These are phyloP conservation scores for Fusarium equiseti DNA, from an alignment of 2,329 filamentous ascomycete genomes.

Conservation along the genomic window DNA sequence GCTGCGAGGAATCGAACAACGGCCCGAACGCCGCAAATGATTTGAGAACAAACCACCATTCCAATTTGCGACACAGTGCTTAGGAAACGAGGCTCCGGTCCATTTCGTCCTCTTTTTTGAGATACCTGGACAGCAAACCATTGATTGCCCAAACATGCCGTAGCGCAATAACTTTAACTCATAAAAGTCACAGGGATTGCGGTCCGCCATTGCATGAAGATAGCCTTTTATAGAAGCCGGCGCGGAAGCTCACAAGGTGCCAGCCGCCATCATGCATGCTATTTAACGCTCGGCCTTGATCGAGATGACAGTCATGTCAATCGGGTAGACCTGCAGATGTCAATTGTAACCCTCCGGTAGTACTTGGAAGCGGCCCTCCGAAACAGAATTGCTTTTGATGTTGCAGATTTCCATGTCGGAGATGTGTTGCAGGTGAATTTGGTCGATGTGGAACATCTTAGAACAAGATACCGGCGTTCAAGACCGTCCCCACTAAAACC, in stretches of 20 bases:
- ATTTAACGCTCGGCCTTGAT: constrained; percentile 18
- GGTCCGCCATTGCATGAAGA: constrained; percentile 4
- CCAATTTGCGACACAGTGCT: constrained; percentile 19
- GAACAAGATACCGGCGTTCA: constrained; percentile 17
- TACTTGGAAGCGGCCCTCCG: not conserved
- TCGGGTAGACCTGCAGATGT: constrained; percentile 8
- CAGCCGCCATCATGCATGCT: constrained; percentile 30
- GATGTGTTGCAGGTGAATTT: constrained; percentile 15
- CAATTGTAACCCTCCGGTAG: not conserved
- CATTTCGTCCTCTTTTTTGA: constrained; percentile 1
- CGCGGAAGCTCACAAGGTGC: not conserved
- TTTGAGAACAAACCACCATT: constrained; percentile 17
- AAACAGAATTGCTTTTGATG: constrained; percentile 8
- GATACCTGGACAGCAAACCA: not conserved
- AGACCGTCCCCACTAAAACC: constrained; percentile 32
- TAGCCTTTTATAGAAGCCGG: not conserved
- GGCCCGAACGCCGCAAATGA: constrained; percentile 31
- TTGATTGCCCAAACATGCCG: not conserved
- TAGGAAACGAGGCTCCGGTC: not conserved
- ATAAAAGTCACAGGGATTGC: constrained; percentile 5
- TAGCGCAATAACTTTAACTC: not conserved
- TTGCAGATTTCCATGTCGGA: constrained; percentile 5
- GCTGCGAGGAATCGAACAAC: constrained; percentile 24
- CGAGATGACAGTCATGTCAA: not conserved
- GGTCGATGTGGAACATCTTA: not conserved